Evolutionary conservation across 2,329 filamentous ascomycete genomes (phyloP), one percentile per base, ranked within the genome.

Genomic region (Fusarium bulbicola): DNA sequence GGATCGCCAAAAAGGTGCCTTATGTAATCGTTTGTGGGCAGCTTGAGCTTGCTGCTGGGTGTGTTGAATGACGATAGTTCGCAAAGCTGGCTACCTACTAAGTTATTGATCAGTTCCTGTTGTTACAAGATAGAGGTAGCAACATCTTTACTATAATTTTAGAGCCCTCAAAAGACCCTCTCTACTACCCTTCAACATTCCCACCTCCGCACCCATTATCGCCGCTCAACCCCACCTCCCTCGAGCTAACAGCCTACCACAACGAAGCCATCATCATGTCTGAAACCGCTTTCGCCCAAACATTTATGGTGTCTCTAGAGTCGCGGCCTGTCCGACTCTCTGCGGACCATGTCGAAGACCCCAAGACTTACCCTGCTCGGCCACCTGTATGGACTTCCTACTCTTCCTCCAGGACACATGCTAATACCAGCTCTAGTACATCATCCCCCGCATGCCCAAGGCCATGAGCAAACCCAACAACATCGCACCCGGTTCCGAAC

Each of bases 311-410:
- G 59, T 89, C 90, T 28, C 89, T 98, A 71, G 94, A 97, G 83
- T 89, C 91, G 68, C 91, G 92, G 56, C 92, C 95, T 13, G 82
- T 91, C 77, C 97, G 95, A 86, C 89, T 98, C 72, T 91, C 92
- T n/a, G 86, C 93, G 73, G 94, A 98, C 82, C 93, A 98, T 90
- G 91, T 97, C 82, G 93, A 95, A 83, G 94, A 98, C 80, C 91
- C 94, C 56, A 91, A 91, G 77, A 90, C 88, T 74, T 95, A 95
- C 80, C 92, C 93, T 30, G 86, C 92, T 32, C 90, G 93, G 70
- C 87, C 91, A 74, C 92, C 95, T 21, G 95, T 98, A 89, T 40
- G 79, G 74, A 18, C 10, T 24, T 37, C 15, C 10, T 37, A 43
- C 26, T 40, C 58, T 20, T 10, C 21, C 34, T 34, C 30, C 14